Evolutionary conservation across 2,329 filamentous ascomycete species (phyloP).

Genomic region (Colletotrichum limetticola): DNA sequence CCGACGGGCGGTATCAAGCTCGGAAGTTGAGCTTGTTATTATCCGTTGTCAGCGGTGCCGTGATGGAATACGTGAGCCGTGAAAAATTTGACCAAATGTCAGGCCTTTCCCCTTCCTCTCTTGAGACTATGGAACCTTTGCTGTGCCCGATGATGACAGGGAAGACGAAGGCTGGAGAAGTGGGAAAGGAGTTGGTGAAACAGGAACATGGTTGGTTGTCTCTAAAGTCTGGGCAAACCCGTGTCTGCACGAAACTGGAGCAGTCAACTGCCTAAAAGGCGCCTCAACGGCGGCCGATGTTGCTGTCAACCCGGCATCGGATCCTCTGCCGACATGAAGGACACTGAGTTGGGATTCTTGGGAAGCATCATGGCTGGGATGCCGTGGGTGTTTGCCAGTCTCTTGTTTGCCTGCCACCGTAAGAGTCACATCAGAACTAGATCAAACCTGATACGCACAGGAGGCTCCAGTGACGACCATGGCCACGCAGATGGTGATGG

Average conservation of each 20-base stretch:
- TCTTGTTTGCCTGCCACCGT: background rate
- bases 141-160: background rate
- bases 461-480: background rate
- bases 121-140: background rate
- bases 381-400: too few species aligned
- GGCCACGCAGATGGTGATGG: background rate
- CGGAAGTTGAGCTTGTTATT: slow-evolving; percentile 1
- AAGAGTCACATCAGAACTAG: slow-evolving; percentile 11
- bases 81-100: background rate
- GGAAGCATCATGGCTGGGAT: background rate
- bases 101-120: background rate
- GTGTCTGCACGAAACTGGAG: slow-evolving; percentile 35
- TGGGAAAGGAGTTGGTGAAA: background rate
- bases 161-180: background rate
- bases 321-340: slow-evolving; percentile 4
- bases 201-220: slow-evolving; percentile 10
- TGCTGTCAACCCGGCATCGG: slow-evolving; percentile 23
- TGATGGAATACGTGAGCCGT: background rate
- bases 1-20: slow-evolving; percentile 1
- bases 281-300: slow-evolving; percentile 5
- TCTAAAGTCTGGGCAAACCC: slow-evolving; percentile 28
- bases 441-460: background rate
- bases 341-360: background rate
- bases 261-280: background rate
- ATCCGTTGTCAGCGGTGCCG: background rate